phyloP scores from a whole-genome alignment of 1,139 yeast species.

The Saccharomyces hybrid region DNA sequence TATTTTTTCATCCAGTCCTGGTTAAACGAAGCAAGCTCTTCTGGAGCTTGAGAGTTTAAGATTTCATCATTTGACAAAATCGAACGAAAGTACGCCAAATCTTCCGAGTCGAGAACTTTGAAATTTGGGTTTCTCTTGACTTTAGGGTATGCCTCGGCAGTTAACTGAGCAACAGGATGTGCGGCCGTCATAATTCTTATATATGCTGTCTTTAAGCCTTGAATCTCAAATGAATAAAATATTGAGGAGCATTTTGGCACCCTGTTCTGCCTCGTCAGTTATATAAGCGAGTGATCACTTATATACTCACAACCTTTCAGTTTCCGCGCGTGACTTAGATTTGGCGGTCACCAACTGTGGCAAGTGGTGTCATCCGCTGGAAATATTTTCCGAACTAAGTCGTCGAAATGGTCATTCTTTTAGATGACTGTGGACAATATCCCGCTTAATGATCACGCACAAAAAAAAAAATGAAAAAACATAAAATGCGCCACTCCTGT shows the following conservation, averaged over 20 bases:
- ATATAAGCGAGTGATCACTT: background rate
- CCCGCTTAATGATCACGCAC: background rate
- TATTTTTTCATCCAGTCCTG: constrained; percentile 93
- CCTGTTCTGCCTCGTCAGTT: background rate
- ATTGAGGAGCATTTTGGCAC: background rate
- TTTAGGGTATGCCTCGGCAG: constrained; percentile 52
- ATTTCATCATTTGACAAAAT: constrained; percentile 40
- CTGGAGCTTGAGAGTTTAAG: constrained; percentile 41
- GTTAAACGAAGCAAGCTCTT: constrained; percentile 51
- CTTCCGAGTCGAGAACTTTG: constrained; percentile 41
- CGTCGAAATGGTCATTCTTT: background rate
- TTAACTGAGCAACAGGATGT: constrained; percentile 39
- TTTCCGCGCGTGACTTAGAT: background rate
- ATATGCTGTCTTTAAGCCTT: background rate
- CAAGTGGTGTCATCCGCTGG: background rate
- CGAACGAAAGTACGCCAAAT: constrained; percentile 49
- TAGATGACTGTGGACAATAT: background rate
- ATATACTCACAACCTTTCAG: background rate
- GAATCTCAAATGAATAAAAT: background rate
- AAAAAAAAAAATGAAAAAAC: background rate
- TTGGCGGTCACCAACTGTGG: background rate
- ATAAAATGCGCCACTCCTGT: background rate
- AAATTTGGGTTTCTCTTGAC: constrained; percentile 40
- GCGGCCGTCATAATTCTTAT: background rate
- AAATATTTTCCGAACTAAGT: background rate